phyloP scores from a whole-genome alignment of 2,329 filamentous ascomycete genomes.

The Pseudopithomyces maydicus region DNA sequence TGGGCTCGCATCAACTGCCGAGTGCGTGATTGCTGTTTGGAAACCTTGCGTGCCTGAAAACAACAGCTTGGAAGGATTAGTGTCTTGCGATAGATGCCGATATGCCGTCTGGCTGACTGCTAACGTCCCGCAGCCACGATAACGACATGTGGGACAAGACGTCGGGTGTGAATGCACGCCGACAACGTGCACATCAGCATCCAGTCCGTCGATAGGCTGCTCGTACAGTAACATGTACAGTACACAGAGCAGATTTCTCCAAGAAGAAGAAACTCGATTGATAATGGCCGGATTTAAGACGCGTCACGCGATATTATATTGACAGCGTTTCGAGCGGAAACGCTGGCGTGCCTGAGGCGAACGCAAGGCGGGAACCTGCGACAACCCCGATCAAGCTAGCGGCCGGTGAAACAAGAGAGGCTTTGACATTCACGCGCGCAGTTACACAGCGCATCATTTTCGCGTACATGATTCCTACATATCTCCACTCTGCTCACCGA shows the following conservation, averaged over 20 bases:
- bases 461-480: neutral
- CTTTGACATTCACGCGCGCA: neutral
- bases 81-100: neutral
- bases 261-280: neutral
- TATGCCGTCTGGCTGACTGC: neutral
- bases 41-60: constrained; percentile 30
- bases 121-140: neutral
- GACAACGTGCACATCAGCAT: neutral
- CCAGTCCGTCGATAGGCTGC: neutral
- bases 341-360: constrained; percentile 4
- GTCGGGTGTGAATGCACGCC: neutral
- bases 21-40: constrained; percentile 30
- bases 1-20: constrained; percentile 8
- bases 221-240: too few species aligned
- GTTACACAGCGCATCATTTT: neutral
- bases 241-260: too few species aligned
- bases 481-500: neutral
- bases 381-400: neutral
- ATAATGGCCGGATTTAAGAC: neutral
- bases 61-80: neutral
- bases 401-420: neutral
- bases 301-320: neutral
- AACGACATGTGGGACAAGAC: neutral
- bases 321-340: constrained; percentile 5
- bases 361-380: neutral